Base-by-base conservation (phyloP, 2,329 filamentous ascomycete species). In the Clarireedia sp. region DNA sequence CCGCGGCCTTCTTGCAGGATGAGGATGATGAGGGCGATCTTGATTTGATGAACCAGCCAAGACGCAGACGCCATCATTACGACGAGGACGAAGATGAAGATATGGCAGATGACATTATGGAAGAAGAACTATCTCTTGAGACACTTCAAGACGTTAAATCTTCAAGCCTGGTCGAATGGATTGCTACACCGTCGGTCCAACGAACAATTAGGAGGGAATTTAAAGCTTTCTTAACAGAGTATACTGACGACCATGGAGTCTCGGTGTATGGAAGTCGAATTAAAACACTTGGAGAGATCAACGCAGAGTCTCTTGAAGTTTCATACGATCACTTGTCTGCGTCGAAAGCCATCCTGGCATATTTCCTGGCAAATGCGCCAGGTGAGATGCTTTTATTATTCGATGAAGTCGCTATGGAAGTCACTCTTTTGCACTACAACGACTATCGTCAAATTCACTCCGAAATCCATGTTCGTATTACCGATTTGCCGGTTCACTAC, bases 401-500 rank as follows among this genome's bases (percentile, higher is more conserved):
- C 67, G 94, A 99, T 65, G 86, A 95, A 62, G 92, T 96, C 3
- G 92, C 94, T 56, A 92, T 99, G 82, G 94, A 99, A 60, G 91
- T 95, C 38, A 92, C 95, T 5, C 81, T 97, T 21, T 83, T 97
- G 54, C 90, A 97, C 71, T 99, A 97, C 72, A 92, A 91, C 1
- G 91, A 97, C 71, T 99, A 99, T 70, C 90, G 96, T 70, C 88
- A 90, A 59, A 99, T 99, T 65, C 94, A 97, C 72, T 88, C 90
- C 26, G 94, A 99, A 71, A 96, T 99, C 52, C 94, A 99, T 69
- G 92, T 99, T 54, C 90, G 94, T 58, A 95, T 99, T 68, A 91
- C 90, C 21, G 92, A 97, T 65, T 78, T 99, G 16, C 95, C 94
- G 3, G 88, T 96, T 29, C 88, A 91, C 66, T 96, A 96, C 72